phyloP scores from a whole-genome alignment of 2,329 filamentous ascomycete species.

The Colletotrichum neosansevieriae region DNA sequence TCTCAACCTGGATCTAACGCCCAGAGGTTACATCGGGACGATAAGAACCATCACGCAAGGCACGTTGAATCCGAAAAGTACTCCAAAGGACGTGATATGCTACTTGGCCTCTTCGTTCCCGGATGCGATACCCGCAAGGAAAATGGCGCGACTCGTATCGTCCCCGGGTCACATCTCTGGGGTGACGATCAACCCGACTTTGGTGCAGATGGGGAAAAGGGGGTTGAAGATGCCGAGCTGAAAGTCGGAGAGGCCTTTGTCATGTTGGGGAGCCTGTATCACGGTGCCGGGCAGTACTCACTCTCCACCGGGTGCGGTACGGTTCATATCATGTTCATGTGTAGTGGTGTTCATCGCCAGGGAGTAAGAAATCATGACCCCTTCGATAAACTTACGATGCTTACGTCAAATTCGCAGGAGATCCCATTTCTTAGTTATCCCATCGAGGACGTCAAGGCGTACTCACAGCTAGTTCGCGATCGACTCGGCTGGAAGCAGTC shows the following conservation, averaged over 20 bases:
- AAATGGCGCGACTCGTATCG: constrained; percentile 52
- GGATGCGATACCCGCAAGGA: constrained; percentile 49
- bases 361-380: constrained; percentile 41
- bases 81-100: constrained; percentile 48
- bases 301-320: constrained; percentile 47
- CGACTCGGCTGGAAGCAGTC: constrained; percentile 54
- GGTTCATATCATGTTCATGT: constrained; percentile 55
- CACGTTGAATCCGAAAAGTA: constrained; percentile 45
- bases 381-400: constrained; percentile 35
- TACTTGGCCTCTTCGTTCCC: constrained; percentile 51
- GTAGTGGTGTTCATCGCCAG: constrained; percentile 52
- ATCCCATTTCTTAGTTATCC: constrained; percentile 45
- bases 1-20: constrained; percentile 48
- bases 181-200: constrained; percentile 52
- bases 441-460: constrained; percentile 53
- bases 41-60: constrained; percentile 53
- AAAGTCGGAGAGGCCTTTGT: constrained; percentile 52
- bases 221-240: constrained; percentile 46
- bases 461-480: constrained; percentile 51
- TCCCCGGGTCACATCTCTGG: constrained; percentile 54
- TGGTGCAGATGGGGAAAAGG: constrained; percentile 46
- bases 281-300: constrained; percentile 50
- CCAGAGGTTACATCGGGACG: constrained; percentile 52
- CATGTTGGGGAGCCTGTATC: constrained; percentile 54
- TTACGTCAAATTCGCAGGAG: neutral